Percentiles rank a stretch among this genome's conserved stretches.
These are phyloP conservation scores for Malus hybrid DNA, from an alignment of 331 rosid species.

Conservation along the genomic window DNA sequence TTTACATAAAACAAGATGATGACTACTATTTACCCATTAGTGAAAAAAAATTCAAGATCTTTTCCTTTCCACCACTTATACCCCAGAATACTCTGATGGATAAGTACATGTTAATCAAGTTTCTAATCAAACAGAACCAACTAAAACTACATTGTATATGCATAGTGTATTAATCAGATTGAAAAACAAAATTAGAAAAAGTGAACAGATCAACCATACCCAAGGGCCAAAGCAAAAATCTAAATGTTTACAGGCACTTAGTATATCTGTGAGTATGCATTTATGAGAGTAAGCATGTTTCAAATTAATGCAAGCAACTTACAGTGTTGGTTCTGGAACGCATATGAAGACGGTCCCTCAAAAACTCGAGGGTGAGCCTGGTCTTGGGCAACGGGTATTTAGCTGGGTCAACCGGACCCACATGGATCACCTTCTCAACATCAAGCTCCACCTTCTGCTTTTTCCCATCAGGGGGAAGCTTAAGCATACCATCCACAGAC, in stretches of 20 bases:
- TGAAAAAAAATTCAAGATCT: background rate
- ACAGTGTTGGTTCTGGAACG: conserved; percentile 91
- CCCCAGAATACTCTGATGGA: background rate
- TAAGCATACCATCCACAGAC: conserved; percentile 62
- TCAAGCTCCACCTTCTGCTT: conserved; percentile 86
- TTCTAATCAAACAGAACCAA: background rate
- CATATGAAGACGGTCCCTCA: conserved; percentile 75
- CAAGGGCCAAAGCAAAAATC: background rate
- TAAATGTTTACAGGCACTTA: background rate
- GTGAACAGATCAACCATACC: background rate
- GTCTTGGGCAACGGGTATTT: conserved; percentile 82
- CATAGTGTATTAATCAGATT: background rate
- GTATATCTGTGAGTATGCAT: background rate
- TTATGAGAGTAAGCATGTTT: background rate
- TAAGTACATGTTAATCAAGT: background rate
- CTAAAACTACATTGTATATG: background rate
- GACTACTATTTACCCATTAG: background rate
- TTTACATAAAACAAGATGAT: background rate
- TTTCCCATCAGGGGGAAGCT: conserved; percentile 69
- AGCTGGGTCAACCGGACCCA: conserved; percentile 75
- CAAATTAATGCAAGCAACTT: background rate
- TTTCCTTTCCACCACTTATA: background rate
- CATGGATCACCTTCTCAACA: conserved; percentile 62
- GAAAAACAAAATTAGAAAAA: background rate
- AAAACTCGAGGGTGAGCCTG: conserved; percentile 65